Evolutionary conservation across 1,284 basidiomycete genomes (phyloP), one percentile per base, ranked within the genome.

Genomic region (Tylopilus sp.): DNA sequence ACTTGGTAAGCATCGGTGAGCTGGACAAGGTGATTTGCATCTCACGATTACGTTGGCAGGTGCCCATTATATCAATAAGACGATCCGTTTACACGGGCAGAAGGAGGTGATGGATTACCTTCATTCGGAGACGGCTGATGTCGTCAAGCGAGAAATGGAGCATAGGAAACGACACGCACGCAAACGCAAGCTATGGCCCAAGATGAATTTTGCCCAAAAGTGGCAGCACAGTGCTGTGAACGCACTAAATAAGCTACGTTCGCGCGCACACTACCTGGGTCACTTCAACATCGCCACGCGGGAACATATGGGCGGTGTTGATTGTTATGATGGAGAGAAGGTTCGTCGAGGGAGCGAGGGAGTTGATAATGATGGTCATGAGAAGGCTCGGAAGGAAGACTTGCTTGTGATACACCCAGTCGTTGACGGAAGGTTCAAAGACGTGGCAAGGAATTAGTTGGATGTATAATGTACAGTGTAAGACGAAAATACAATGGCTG

Each of bases 231-330:
- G 82, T 32, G 80, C 82, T 55, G 76, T 71, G 51, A 79, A 83
- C 63, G 85, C 84, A 29, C 77, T 88, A 53, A 81, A 83, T 55
- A 83, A 78, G 61, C 74, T 80, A n/a, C 82, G 87, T 70, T 86
- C 86, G 39, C 81, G 81, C 56, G 77, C 70, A 24, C 89, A 89
- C 67, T 90, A 89, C 70, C 80, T 83, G 63, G 88, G 92, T 67
- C 87, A 89, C 41, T 80, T 94, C 67, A 82, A 84, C 58, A 81
- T 94, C 29, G 83, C 87, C 5, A 81, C 82, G 60, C 83, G 86
- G 56, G 93, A 95, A 75, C 91, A 95, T 74, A 95, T 96, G 94
- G 89, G 87, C 67, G 75, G 73, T 7, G 89, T 95, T 0, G 94
- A 96, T 76, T 84, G 85, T 58, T 92, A 89, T 71, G 88, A 95